Percentiles rank a stretch among this genome's conserved stretches.
phyloP scores from a whole-genome alignment of 2,329 filamentous ascomycete species.

The Ilyonectria robusta region DNA sequence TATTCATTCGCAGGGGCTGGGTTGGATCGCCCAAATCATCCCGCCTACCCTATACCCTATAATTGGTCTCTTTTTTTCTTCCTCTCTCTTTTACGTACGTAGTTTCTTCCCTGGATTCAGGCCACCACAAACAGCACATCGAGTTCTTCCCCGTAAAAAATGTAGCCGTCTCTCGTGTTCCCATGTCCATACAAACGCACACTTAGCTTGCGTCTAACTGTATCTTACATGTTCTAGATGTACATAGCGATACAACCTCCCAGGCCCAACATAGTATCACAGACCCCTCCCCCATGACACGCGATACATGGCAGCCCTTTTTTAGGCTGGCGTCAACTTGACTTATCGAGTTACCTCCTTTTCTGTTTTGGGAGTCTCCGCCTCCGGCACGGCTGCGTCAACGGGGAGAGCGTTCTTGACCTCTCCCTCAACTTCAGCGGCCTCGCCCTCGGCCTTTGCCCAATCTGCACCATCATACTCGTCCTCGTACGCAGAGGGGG shows the following conservation, averaged over 20 bases:
- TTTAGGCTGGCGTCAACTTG: background rate
- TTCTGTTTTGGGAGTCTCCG: conserved; percentile 37
- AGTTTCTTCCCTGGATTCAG: too few species aligned
- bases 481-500: conserved; percentile 58
- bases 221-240: conserved; percentile 48
- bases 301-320: background rate
- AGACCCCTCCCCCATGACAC: conserved; percentile 1
- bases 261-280: background rate
- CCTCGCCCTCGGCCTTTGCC: conserved; percentile 42
- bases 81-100: background rate
- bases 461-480: conserved; percentile 47
- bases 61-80: background rate
- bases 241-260: conserved; percentile 39
- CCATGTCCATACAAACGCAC: conserved; percentile 18
- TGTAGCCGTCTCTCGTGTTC: background rate
- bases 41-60: conserved; percentile 19
- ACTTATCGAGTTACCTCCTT: conserved; percentile 41
- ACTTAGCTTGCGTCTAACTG: conserved; percentile 33
- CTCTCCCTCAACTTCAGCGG: conserved; percentile 30
- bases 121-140: background rate
- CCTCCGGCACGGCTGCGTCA: conserved; percentile 33
- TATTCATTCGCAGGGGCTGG: conserved; percentile 4
- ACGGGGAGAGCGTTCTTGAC: conserved; percentile 27
- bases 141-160: background rate
- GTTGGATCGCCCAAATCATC: background rate